Conservation (phyloP, 805 yeast species). For the Pichia gijzeniarum region DNA sequence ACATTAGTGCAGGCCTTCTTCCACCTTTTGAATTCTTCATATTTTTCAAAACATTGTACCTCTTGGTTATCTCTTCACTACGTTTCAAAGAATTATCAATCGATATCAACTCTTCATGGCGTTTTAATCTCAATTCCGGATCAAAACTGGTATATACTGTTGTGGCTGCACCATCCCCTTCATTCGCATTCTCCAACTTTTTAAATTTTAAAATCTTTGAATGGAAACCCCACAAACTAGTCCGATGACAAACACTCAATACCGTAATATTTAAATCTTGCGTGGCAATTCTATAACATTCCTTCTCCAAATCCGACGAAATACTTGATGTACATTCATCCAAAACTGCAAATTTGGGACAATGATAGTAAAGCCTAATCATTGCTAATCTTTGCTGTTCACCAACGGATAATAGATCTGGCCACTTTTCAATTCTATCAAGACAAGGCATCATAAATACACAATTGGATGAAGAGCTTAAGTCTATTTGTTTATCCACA, state of each 20-base stretch:
- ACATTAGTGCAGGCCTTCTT: constrained; percentile 17
- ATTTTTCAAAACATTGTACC: constrained; percentile 53
- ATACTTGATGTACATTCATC: constrained; percentile 97
- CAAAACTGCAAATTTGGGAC: constrained; percentile 87
- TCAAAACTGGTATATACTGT: constrained; percentile 49
- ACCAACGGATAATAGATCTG: constrained; percentile 81
- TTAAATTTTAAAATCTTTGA: constrained; percentile 66
- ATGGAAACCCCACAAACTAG: constrained; percentile 91
- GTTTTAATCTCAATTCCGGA: constrained; percentile 62
- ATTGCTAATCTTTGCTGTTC: constrained; percentile 91
- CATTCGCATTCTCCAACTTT: constrained; percentile 31
- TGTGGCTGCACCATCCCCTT: constrained; percentile 15
- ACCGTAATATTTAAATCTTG: constrained; percentile 73
- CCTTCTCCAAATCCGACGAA: constrained; percentile 82
- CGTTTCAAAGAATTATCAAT: constrained; percentile 68
- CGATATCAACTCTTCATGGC: constrained; percentile 71
- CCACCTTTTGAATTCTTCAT: constrained; percentile 13
- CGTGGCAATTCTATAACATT: constrained; percentile 75
- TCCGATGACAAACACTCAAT: constrained; percentile 86
- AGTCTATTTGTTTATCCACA: neutral
- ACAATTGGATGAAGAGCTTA: neutral
- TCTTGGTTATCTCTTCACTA: constrained; percentile 58
- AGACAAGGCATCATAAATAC: constrained; percentile 39
- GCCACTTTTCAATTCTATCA: constrained; percentile 73
- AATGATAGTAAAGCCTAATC: constrained; percentile 87